Evolutionary conservation across 2,329 filamentous ascomycete genomes (phyloP).

Genomic region (Emergomyces africanus): DNA sequence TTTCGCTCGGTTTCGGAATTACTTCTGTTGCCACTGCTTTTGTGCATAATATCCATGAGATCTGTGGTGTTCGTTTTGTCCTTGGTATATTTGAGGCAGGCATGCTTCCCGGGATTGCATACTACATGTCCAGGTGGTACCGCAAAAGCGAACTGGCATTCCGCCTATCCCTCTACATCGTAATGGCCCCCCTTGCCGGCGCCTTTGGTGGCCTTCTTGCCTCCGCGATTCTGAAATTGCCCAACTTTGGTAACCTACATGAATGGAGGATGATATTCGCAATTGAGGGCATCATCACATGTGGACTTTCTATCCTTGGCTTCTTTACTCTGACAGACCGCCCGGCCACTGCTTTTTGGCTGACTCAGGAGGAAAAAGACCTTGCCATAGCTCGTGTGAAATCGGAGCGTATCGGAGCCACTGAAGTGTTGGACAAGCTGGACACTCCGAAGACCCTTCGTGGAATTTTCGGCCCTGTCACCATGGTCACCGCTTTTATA

Average conservation of each 20-base stretch:
- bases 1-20: constrained; percentile 50
- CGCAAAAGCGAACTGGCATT: constrained; percentile 55
- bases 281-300: constrained; percentile 10
- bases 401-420: constrained; percentile 8
- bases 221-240: constrained; percentile 20
- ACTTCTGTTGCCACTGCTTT: constrained; percentile 54
- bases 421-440: constrained; percentile 8
- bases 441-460: constrained; percentile 4
- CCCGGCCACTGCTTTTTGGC: constrained; percentile 7
- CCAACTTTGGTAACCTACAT: constrained; percentile 5
- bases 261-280: constrained; percentile 10
- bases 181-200: constrained; percentile 57
- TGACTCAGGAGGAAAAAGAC: constrained; percentile 7
- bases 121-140: constrained; percentile 62
- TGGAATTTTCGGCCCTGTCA: constrained; percentile 7
- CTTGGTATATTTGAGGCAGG: constrained; percentile 60
- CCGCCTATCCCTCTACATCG: constrained; percentile 54
- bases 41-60: constrained; percentile 40
- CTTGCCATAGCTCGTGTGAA: constrained; percentile 8
- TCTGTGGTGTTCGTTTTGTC: constrained; percentile 52
- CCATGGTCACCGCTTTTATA: constrained; percentile 6
- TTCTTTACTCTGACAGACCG: constrained; percentile 8
- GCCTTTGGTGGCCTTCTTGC: constrained; percentile 58
- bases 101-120: constrained; percentile 61
- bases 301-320: constrained; percentile 5